Evolutionary conservation across 169 alveolate species (phyloP).

Genomic region (Cryptosporidium sp.): DNA sequence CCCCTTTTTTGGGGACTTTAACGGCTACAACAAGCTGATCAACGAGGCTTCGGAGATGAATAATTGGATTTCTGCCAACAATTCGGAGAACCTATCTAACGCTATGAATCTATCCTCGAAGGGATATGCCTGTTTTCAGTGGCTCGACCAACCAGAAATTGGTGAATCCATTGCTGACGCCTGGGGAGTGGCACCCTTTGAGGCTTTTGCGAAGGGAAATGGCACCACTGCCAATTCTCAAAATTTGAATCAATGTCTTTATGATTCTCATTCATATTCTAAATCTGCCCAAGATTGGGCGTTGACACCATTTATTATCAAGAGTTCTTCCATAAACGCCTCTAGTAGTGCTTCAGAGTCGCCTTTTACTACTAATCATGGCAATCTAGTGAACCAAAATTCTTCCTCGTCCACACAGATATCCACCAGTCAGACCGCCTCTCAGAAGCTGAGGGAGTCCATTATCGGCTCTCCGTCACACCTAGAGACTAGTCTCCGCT

Average conservation of each 20-base stretch:
- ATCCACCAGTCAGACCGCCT: neutral
- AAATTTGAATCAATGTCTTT: neutral
- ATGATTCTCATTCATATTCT: slow-evolving; percentile 3
- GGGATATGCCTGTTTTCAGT: neutral
- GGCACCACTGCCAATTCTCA: neutral
- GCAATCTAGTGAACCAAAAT: neutral
- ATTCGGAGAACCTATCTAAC: neutral
- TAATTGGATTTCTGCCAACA: neutral
- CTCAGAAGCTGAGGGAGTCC: neutral
- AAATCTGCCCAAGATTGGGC: slow-evolving; percentile 12
- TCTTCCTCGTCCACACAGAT: neutral
- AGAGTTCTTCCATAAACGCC: neutral
- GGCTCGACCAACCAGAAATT: slow-evolving; percentile 20
- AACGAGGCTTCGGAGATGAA: slow-evolving; percentile 9
- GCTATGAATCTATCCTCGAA: neutral
- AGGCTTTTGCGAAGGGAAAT: neutral
- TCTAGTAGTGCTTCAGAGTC: slow-evolving; percentile 4
- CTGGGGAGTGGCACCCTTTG: slow-evolving; percentile 9
- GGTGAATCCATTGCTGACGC: neutral
- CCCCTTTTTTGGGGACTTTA: neutral
- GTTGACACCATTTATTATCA: neutral
- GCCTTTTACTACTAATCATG: neutral
- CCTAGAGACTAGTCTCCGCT: neutral
- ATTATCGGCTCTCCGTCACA: neutral
- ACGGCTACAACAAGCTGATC: neutral